phyloP scores from a whole-genome alignment of 345 rosid genomes.

The Citropsis articulata region DNA sequence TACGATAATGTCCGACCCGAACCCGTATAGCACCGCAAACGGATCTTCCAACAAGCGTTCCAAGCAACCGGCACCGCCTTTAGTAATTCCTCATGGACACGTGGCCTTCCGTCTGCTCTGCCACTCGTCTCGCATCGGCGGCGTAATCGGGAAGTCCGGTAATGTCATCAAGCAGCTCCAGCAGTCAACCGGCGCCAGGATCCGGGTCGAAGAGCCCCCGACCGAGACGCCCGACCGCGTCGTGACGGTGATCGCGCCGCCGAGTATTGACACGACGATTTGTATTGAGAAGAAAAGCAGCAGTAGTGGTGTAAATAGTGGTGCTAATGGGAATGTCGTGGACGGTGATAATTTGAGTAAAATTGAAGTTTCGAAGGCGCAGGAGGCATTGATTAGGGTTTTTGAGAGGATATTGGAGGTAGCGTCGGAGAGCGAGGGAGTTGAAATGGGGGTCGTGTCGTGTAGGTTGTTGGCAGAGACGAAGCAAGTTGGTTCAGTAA shows the following conservation, averaged over 20 bases:
- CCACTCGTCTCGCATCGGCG: constrained; percentile 68
- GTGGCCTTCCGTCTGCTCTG: constrained; percentile 71
- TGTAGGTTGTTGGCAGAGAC: constrained; percentile 74
- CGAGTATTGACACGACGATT: constrained; percentile 22
- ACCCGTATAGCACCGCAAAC: constrained; percentile 22
- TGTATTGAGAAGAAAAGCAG: not conserved
- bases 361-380: constrained; percentile 66
- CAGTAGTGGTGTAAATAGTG: not conserved
- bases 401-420: constrained; percentile 72
- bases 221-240: constrained; percentile 63
- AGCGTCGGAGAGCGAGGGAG: constrained; percentile 47
- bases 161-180: constrained; percentile 75
- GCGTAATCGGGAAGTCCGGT: constrained; percentile 87
- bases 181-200: constrained; percentile 67
- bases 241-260: constrained; percentile 50
- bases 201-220: constrained; percentile 77
- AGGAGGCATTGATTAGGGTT: constrained; percentile 73
- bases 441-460: constrained; percentile 44
- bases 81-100: constrained; percentile 50
- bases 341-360: constrained; percentile 12
- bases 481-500: constrained; percentile 69
- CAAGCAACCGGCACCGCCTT: constrained; percentile 41
- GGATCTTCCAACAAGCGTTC: constrained; percentile 64
- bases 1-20: constrained; percentile 32
- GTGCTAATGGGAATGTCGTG: constrained; percentile 13